Conservation (phyloP, 768 basidiomycete species). For the Auricularia auricula-judae region DNA sequence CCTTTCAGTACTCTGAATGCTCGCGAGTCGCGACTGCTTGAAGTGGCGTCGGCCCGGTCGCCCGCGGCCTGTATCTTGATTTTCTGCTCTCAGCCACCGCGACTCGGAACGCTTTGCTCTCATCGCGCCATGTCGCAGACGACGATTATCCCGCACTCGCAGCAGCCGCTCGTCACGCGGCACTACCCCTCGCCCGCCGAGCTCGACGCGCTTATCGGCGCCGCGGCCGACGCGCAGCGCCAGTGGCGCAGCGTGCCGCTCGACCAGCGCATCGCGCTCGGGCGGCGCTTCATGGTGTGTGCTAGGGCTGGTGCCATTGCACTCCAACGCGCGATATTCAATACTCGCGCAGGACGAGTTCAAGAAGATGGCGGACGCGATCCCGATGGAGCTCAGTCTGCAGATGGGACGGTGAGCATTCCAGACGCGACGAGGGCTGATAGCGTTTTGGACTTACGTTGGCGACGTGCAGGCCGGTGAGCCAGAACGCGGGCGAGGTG, state of each 20-base stretch:
- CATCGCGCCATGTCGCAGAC: slow-evolving; percentile 37
- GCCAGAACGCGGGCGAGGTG: slow-evolving; percentile 70
- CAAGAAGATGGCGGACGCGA: slow-evolving; percentile 41
- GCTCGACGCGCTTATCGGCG: slow-evolving; percentile 47
- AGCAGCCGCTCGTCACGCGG: slow-evolving; percentile 55
- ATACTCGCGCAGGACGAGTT: slow-evolving; percentile 32
- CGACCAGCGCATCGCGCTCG: slow-evolving; percentile 55
- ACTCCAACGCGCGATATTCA: slow-evolving; percentile 22
- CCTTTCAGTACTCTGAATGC: too few relatives aligned
- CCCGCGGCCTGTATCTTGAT: too few relatives aligned
- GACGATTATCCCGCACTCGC: slow-evolving; percentile 75
- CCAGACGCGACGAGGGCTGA: not conserved
- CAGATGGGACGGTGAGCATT: slow-evolving; percentile 78
- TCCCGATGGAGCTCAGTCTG: slow-evolving; percentile 64
- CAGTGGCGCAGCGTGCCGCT: slow-evolving; percentile 53
- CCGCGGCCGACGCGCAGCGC: slow-evolving; percentile 58
- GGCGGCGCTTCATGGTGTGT: slow-evolving; percentile 65
- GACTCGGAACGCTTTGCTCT: too few relatives aligned
- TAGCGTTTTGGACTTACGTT: too few relatives aligned
- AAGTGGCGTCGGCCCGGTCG: too few relatives aligned
- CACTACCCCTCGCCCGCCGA: slow-evolving; percentile 50
- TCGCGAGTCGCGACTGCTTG: too few relatives aligned
- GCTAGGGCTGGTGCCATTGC: too few relatives aligned
- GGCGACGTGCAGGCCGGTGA: slow-evolving; percentile 48
- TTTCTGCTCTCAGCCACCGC: too few relatives aligned